Evolutionary conservation across 108 stramenopile species (phyloP).

Genomic region (Cyclotella atomus): DNA sequence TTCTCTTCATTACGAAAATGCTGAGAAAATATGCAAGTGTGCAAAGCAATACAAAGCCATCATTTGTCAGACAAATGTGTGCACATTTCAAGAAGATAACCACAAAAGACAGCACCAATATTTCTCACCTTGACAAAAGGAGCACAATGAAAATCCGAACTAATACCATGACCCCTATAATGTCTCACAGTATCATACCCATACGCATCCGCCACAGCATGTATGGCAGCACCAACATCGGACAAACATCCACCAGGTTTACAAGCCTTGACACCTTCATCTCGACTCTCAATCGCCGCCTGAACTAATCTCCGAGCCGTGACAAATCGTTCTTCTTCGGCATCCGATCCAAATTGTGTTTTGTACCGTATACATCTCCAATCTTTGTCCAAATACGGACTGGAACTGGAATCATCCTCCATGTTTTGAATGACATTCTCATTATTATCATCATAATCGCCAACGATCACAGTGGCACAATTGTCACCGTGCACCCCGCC

Average conservation of each 20-base stretch:
- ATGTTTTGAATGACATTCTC: slow-evolving; percentile 44
- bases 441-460: slow-evolving; percentile 64
- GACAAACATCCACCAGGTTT: slow-evolving; percentile 78
- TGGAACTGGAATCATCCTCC: too few species aligned
- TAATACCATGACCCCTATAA: slow-evolving; percentile 96
- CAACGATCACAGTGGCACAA: slow-evolving; percentile 93
- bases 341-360: slow-evolving; percentile 45
- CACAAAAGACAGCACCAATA: neutral
- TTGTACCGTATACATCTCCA: slow-evolving; percentile 67
- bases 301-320: slow-evolving; percentile 69
- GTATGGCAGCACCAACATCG: slow-evolving; percentile 89
- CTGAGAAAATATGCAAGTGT: slow-evolving; percentile 11
- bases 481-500: slow-evolving; percentile 97
- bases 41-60: neutral
- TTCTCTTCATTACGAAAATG: slow-evolving; percentile 90
- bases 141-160: slow-evolving; percentile 86
- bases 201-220: slow-evolving; percentile 82
- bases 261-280: slow-evolving; percentile 73
- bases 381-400: slow-evolving; percentile 24
- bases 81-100: neutral
- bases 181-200: slow-evolving; percentile 85
- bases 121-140: slow-evolving; percentile 82
- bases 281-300: slow-evolving; percentile 71
- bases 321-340: slow-evolving; percentile 59
- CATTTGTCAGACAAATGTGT: neutral